Percentiles rank a stretch among this genome's conserved stretches.
Evolutionary conservation across 2,329 filamentous ascomycete species (phyloP).

Genomic region (Clarireedia paspali): DNA sequence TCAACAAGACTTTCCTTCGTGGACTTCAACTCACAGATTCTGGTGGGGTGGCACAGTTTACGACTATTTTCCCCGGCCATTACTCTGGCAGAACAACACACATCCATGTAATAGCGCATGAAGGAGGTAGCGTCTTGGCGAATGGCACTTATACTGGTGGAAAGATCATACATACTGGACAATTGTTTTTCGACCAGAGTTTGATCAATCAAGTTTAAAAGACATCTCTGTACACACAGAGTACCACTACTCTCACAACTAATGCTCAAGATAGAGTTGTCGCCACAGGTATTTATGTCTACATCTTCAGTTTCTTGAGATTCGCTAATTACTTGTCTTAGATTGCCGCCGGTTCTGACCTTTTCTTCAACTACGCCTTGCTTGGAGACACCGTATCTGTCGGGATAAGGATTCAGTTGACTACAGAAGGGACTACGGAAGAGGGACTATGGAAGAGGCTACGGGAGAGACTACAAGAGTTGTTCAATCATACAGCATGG

Average conservation of each 20-base stretch:
- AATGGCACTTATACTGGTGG: constrained; percentile 44
- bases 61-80: constrained; percentile 38
- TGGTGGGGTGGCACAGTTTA: constrained; percentile 36
- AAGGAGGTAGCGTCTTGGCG: constrained; percentile 10
- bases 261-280: constrained; percentile 30
- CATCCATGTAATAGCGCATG: constrained; percentile 31
- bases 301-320: neutral
- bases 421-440: no score
- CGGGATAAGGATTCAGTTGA: no score
- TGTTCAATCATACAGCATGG: no score
- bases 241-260: constrained; percentile 38
- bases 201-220: constrained; percentile 46
- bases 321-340: constrained; percentile 27
- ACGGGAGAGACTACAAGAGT: no score
- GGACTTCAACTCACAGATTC: constrained; percentile 35
- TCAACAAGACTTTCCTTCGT: constrained; percentile 32
- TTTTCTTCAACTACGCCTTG: constrained; percentile 50
- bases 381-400: constrained; percentile 34
- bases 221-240: constrained; percentile 39
- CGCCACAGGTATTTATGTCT: constrained; percentile 31
- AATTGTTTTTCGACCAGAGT: constrained; percentile 57
- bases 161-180: constrained; percentile 37
- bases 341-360: constrained; percentile 39
- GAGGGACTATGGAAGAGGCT: no score
- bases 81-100: constrained; percentile 39